phyloP scores from a whole-genome alignment of 2,329 filamentous ascomycete genomes.

The Fusarium sp. region DNA sequence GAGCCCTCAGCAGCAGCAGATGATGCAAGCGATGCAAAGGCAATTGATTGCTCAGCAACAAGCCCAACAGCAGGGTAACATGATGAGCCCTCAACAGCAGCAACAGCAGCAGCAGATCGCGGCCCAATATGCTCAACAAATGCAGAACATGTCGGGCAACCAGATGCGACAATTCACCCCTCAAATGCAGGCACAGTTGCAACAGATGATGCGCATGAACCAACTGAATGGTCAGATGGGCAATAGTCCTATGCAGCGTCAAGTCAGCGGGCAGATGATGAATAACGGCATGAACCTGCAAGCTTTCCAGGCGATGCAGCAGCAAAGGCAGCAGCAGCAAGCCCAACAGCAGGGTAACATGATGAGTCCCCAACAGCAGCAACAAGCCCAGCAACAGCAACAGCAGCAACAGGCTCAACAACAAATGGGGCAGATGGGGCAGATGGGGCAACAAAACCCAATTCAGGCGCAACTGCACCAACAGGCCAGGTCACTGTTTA shows the following conservation, averaged over 20 bases:
- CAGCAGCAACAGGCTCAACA: constrained; percentile 50
- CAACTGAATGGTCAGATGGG: constrained; percentile 49
- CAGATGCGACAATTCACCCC: constrained; percentile 52
- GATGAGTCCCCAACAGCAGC: constrained; percentile 55
- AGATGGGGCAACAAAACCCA: constrained; percentile 40
- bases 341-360: constrained; percentile 54
- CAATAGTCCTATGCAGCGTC: constrained; percentile 48
- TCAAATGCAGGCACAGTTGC: constrained; percentile 52
- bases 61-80: constrained; percentile 53
- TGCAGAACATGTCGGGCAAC: constrained; percentile 55
- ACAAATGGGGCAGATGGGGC: constrained; percentile 49
- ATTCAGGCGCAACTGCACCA: constrained; percentile 51
- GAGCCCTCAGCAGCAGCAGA: constrained; percentile 54
- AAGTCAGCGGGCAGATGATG: constrained; percentile 55
- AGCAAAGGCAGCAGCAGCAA: constrained; percentile 52
- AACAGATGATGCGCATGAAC: constrained; percentile 53
- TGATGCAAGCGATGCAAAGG: constrained; percentile 54
- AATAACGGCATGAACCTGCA: constrained; percentile 57
- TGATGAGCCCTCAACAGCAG: constrained; percentile 56
- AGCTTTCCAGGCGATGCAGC: constrained; percentile 53
- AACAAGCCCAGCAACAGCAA: constrained; percentile 47
- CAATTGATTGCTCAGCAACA: constrained; percentile 54
- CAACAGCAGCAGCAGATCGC: constrained; percentile 58
- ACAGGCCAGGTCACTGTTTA: constrained; percentile 54
- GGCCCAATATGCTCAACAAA: constrained; percentile 58